Conservation (phyloP, 176 grass and related monocot species). For the Tillandsia fasciculata region DNA sequence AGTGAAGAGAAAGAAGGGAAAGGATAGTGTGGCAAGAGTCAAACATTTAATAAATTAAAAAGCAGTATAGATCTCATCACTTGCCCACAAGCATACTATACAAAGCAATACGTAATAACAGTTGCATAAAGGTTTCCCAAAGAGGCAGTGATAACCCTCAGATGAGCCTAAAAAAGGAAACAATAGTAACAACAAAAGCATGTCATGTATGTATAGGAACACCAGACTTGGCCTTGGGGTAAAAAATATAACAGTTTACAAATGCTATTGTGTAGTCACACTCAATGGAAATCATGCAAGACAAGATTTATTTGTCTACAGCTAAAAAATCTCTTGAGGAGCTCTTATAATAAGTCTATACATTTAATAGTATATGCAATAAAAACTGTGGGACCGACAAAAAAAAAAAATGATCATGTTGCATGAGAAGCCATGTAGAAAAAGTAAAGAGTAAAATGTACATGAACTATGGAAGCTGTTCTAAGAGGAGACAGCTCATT, state of each 20-base stretch:
- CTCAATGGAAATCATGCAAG: slow-evolving; percentile 66
- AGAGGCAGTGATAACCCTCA: no score
- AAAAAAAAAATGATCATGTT: slow-evolving; percentile 47
- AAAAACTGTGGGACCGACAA: slow-evolving; percentile 59
- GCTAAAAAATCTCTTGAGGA: slow-evolving; percentile 23
- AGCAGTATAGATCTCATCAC: no score
- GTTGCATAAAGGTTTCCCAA: no score
- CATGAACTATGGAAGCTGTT: slow-evolving; percentile 26
- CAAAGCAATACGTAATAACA: no score
- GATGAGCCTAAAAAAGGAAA: no score
- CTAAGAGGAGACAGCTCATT: slow-evolving; percentile 17
- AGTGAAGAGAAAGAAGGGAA: not conserved
- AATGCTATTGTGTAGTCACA: slow-evolving; percentile 26
- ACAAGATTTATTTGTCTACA: slow-evolving; percentile 84
- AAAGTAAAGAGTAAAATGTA: slow-evolving; percentile 5
- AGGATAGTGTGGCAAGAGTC: not conserved
- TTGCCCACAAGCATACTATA: no score
- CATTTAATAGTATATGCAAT: not conserved
- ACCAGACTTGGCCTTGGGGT: not conserved
- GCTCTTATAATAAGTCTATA: slow-evolving; percentile 28
- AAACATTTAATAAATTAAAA: no score
- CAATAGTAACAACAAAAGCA: not conserved
- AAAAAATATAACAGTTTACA: not conserved
- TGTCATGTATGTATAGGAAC: not conserved
- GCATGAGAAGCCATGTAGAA: slow-evolving; percentile 33